Percentiles rank a stretch among this genome's conserved stretches.
phyloP scores from a whole-genome alignment of 140 eudicot genomes.

The Flaveria floridana region DNA sequence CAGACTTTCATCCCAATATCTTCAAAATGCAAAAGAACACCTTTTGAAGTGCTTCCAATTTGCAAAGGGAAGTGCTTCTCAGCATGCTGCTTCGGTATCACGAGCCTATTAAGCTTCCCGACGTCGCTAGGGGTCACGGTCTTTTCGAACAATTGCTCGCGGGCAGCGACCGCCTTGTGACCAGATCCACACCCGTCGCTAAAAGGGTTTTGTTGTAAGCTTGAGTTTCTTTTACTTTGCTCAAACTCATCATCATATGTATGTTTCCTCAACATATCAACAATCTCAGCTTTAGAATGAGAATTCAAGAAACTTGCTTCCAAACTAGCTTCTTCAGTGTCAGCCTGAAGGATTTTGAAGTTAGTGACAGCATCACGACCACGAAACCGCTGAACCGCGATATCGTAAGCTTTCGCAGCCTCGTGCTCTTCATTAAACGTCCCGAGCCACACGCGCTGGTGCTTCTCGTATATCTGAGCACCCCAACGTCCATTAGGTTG shows the following conservation, averaged over 20 bases:
- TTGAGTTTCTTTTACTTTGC: conserved; percentile 54
- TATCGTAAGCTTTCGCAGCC: conserved; percentile 89
- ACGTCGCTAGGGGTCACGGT: conserved; percentile 92
- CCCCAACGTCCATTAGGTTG: conserved; percentile 99
- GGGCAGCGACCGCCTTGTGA: conserved; percentile 22
- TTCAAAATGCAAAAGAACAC: conserved; percentile 73
- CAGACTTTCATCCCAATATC: conserved; percentile 73
- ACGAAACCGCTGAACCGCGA: conserved; percentile 85
- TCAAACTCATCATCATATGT: conserved; percentile 83
- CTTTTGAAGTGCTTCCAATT: conserved; percentile 55
- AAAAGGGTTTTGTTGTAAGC: conserved; percentile 5
- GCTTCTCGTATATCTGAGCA: conserved; percentile 93
- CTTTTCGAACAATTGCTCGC: conserved; percentile 72
- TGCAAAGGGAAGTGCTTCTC: conserved; percentile 89
- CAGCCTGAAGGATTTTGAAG: conserved; percentile 50
- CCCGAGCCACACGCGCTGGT: conserved; percentile 94
- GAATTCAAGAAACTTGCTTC: conserved; percentile 57
- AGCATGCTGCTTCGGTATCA: conserved; percentile 90
- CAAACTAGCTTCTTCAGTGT: conserved; percentile 33
- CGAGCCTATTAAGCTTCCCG: conserved; percentile 84
- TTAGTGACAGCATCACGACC: conserved; percentile 95
- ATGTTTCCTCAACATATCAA: conserved; percentile 86
- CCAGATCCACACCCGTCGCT: conserved; percentile 41
- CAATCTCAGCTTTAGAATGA: conserved; percentile 84
- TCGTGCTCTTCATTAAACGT: conserved; percentile 84